Conservation (phyloP, 345 rosid genomes). For the Angophora floribunda region DNA sequence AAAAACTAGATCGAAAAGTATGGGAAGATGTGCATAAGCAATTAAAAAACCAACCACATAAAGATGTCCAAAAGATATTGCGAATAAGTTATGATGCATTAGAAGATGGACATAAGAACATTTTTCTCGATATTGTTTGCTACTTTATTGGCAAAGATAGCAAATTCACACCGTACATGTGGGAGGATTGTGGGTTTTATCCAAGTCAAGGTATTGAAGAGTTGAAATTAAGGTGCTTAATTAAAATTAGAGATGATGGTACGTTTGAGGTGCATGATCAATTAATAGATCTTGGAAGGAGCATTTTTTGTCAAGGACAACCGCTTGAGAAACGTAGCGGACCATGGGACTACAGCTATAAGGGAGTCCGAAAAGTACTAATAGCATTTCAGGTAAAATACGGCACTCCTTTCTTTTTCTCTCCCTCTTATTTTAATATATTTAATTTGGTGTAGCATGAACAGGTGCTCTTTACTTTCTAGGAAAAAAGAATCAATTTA, state of each 20-base stretch:
- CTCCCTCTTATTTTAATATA: no score
- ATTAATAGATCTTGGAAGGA: not conserved
- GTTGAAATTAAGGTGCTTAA: not conserved
- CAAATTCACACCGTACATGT: fast-evolving
- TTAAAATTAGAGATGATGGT: not conserved
- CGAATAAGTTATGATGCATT: not conserved
- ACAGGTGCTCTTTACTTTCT: no score
- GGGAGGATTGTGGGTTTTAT: not conserved
- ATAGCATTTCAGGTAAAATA: fast-evolving
- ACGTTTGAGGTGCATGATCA: fast-evolving
- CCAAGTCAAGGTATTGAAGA: not conserved
- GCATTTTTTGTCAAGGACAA: not conserved
- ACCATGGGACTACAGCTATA: fast-evolving
- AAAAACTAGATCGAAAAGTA: fast-evolving
- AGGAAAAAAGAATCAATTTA: no score
- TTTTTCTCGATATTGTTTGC: not conserved
- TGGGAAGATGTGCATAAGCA: fast-evolving
- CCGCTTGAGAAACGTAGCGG: fast-evolving
- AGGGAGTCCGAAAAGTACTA: not conserved
- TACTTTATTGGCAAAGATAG: fast-evolving
- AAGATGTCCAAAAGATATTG: no score
- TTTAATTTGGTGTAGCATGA: no score
- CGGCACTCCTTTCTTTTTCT: no score
- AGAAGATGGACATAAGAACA: not conserved
- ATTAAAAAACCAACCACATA: not conserved